Base-by-base conservation (phyloP, 2,329 filamentous ascomycete genomes). In the Pestalotiopsis sp. region DNA sequence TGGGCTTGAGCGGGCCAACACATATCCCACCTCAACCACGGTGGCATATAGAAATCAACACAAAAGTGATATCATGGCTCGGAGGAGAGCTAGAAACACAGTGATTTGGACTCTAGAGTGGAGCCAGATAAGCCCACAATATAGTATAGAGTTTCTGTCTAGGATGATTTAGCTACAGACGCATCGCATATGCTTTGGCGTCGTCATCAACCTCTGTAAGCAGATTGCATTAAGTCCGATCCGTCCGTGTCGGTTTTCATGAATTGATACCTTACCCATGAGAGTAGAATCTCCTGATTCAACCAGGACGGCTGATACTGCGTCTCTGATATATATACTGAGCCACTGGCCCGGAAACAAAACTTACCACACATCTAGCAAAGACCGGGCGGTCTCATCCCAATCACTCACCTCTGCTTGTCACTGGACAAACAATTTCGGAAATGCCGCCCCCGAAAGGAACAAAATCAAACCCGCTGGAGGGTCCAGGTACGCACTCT, bases 391-490 rank as follows among this genome's bases (percentile, higher is more conserved):
- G 9, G 6, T n/a, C n/a, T 52, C 2, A 9, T 52, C 4, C 17
- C 9, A 4, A 14, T 2, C 41, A 49, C 4, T 23, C 17, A 20
- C 7, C n/a, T 9, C 20, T 52, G 45, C 6, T 9, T 4, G 45
- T n/a, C 9, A n/a, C 45, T 1, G 6, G 3, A n/a, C 11, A n/a
- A n/a, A 23, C 17, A 4, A 36, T 27, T n/a, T 31, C 23, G 13
- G 27, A 67, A 11, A 67, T 67, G 66, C 66, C 66, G 25, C 66
- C 66, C 7, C 57, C 66, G 5, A 66, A 52, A 59, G 67, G 67
- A 65, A 62, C 56, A 7, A 52, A 52, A 7, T 25, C 57, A 27
- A 69, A 69, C 39, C 38, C 41, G 13, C 41, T 69, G 6, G 62
- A 66, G 41, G 67, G 67, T 12, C 63, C 63, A 41, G 67, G 67